Percentiles rank a stretch among this genome's conserved stretches.
These are phyloP conservation scores for Phlebiopsis flavidoalba DNA, from an alignment of 768 basidiomycete genomes.

Conservation along the genomic window DNA sequence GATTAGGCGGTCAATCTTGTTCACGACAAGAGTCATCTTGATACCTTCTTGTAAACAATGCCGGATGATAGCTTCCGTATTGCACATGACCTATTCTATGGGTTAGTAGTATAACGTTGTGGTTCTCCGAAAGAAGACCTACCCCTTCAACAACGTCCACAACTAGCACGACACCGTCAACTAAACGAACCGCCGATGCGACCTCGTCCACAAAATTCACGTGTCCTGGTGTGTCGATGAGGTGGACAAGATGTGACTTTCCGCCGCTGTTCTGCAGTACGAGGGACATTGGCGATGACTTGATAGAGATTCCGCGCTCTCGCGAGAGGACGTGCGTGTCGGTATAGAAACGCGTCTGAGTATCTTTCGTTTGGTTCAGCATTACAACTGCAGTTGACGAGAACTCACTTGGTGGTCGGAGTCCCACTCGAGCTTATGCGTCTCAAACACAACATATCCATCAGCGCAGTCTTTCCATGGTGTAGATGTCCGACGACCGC, in stretches of 20 bases:
- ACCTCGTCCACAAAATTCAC: constrained; percentile 99
- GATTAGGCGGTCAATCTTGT: constrained; percentile 97
- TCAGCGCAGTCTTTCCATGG: constrained; percentile 93
- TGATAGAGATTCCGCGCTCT: constrained; percentile 88
- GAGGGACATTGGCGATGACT: constrained; percentile 95
- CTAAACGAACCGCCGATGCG: constrained; percentile 78
- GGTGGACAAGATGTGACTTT: constrained; percentile 90
- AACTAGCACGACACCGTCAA: constrained; percentile 88
- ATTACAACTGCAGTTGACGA: constrained; percentile 16
- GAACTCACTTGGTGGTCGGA: constrained; percentile 71
- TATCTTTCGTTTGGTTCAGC: background rate
- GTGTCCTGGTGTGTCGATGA: constrained; percentile 97
- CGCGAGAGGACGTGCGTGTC: constrained; percentile 91
- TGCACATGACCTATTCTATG: constrained; percentile 68
- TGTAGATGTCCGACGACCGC: constrained; percentile 95
- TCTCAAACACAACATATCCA: constrained; percentile 99
- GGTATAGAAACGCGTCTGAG: constrained; percentile 87
- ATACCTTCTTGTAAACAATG: constrained; percentile 87
- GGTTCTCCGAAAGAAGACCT: constrained; percentile 24
- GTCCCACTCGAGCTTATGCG: constrained; percentile 93
- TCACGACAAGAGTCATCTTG: constrained; percentile 89
- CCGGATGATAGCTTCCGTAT: constrained; percentile 81
- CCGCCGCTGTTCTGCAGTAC: constrained; percentile 78
- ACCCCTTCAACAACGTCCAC: constrained; percentile 99
- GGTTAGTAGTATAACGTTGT: constrained; percentile 8